Conservation (phyloP, 164 flowering plant species). For the Magnolia changhungtana region DNA sequence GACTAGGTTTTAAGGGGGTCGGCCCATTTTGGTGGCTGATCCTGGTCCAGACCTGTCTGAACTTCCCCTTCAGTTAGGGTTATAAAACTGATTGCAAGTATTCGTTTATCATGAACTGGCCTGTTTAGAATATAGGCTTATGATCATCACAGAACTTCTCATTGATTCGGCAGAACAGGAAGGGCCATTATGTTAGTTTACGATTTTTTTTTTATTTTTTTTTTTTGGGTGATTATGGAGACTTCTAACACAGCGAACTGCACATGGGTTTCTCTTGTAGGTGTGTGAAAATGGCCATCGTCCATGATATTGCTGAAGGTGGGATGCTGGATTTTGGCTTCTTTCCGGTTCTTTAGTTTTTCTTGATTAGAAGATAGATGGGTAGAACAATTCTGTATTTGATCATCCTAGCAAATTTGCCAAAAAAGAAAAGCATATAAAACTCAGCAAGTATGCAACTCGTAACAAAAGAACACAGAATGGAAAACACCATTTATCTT, state of each 20-base stretch:
- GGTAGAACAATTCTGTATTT: background rate
- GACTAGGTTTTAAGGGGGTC: too few relatives aligned
- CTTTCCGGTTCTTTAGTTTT: background rate
- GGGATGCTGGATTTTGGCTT: background rate
- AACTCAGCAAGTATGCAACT: background rate
- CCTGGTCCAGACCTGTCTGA: background rate
- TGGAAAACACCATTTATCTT: background rate
- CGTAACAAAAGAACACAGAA: background rate
- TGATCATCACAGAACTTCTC: background rate
- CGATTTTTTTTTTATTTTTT: background rate
- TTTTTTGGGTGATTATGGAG: background rate
- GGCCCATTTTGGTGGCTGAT: too few relatives aligned
- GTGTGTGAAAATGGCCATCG: conserved; percentile 95
- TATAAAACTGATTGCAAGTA: background rate
- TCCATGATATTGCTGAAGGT: conserved; percentile 99
- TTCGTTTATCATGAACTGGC: background rate
- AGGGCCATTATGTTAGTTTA: background rate
- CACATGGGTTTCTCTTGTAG: conserved; percentile 29
- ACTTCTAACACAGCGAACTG: background rate
- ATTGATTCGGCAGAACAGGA: background rate
- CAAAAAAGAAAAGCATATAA: too few relatives aligned
- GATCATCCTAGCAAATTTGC: background rate
- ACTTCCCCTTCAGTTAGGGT: background rate
- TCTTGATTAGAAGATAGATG: background rate
- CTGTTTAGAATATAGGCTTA: background rate